Base-by-base conservation (phyloP, 805 yeast species). In the Lipomyces spencermartinsiae region DNA sequence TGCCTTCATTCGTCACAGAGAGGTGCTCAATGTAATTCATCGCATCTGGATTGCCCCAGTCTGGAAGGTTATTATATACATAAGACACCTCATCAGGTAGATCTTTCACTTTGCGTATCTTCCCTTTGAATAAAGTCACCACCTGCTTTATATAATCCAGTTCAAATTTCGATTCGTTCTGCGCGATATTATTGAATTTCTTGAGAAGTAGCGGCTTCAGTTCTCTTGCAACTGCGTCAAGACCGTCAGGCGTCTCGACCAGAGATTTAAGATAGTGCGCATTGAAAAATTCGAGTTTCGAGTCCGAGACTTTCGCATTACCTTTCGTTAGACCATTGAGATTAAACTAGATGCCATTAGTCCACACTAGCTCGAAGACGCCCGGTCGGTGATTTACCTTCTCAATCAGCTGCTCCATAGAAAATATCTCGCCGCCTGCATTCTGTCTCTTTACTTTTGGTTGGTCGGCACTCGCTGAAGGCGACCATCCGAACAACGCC, bases 401-500 rank as follows among this genome's bases (percentile, higher is more conserved):
- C 29, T 64, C 58, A 14, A 61, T 61, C 62, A 74, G 61, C 9
- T 64, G 60, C 16, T 59, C 37, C 54, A 72, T 35, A 4, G 57
- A 46, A 58, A 73, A 58, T 34, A 70, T 64, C 54, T 73, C 75
- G n/a, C 63, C 58, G 29, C 53, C 29, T 16, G 46, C 22, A 34
- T 37, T 68, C n/a, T 60, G 53, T 12, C 39, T 67, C n/a, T 54
- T 39, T 54, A 53, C 25, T 39, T 61, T 57, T 12, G 37, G 43
- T 19, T 31, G 31, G 34, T n/a, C 56, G 25, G 33, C 62, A 34
- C 53, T 9, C 5, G 60, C 35, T 12, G 51, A 51, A 3, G 97
- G 97, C 4, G 97, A 85, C 99, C 99, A 95, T 0, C 99, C 99
- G 78, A 92, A 90, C 66, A 95, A 81, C 0, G 94, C 97, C 56